Evolutionary conservation across 1,139 yeast species (phyloP).

Genomic region (Suhomyces terraborum): DNA sequence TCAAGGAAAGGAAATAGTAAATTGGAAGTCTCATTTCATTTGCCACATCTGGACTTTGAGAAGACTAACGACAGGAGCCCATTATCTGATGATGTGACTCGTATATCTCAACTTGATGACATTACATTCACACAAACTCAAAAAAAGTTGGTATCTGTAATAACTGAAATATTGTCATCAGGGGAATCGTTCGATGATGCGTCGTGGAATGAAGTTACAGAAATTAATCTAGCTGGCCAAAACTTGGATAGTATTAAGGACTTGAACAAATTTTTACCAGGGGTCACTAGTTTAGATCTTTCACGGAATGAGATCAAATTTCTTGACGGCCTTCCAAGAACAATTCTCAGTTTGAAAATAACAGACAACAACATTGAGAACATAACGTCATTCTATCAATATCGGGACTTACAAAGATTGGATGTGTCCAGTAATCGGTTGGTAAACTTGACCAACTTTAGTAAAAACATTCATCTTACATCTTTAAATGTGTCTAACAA

Average conservation of each 20-base stretch:
- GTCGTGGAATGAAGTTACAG: constrained; percentile 46
- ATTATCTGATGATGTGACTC: constrained; percentile 38
- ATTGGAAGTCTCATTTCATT: constrained; percentile 46
- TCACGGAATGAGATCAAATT: constrained; percentile 46
- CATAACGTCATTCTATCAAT: constrained; percentile 43
- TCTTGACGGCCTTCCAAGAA: constrained; percentile 49
- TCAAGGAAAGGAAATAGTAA: constrained; percentile 22
- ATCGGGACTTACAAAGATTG: constrained; percentile 46
- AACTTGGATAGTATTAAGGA: constrained; percentile 46
- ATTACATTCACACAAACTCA: constrained; percentile 54
- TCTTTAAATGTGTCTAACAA: constrained; percentile 37
- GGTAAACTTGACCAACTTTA: constrained; percentile 34
- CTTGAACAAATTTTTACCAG: constrained; percentile 48
- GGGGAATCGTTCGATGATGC: constrained; percentile 26
- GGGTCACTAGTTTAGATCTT: constrained; percentile 39
- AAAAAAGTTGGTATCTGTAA: constrained; percentile 45
- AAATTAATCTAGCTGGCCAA: constrained; percentile 36
- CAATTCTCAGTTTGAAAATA: constrained; percentile 39
- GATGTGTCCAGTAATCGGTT: constrained; percentile 43
- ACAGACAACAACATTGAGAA: constrained; percentile 43
- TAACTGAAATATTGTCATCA: constrained; percentile 46
- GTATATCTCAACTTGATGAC: constrained; percentile 46
- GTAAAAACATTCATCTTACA: constrained; percentile 40
- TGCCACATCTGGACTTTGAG: constrained; percentile 29
- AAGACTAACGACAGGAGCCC: constrained; percentile 23